phyloP scores from a whole-genome alignment of 176 grass and related monocot species.

The Saccharum spontaneum region DNA sequence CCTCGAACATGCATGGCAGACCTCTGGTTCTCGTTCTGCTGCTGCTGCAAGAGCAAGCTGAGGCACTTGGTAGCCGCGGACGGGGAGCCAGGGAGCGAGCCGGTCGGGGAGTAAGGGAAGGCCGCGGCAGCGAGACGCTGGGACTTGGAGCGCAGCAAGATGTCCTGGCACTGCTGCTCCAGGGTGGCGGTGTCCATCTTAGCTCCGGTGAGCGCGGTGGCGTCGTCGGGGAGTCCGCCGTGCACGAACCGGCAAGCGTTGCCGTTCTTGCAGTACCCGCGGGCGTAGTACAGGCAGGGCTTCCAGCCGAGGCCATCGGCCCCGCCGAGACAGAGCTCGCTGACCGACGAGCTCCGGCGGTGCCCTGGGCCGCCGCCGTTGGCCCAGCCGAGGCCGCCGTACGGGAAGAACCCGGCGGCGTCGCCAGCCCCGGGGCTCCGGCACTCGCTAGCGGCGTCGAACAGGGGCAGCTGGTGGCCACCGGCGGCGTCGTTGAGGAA shows the following conservation, averaged over 20 bases:
- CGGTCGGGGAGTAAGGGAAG: constrained; percentile 81
- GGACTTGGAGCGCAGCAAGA: constrained; percentile 81
- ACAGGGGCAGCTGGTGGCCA: constrained; percentile 33
- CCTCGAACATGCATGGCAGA: not conserved
- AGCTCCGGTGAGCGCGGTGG: not conserved
- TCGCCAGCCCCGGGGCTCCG: constrained; percentile 35
- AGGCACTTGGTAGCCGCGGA: constrained; percentile 75
- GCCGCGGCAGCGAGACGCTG: constrained; percentile 51
- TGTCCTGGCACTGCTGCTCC: constrained; percentile 76
- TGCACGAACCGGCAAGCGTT: constrained; percentile 81
- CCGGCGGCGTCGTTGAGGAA: constrained; percentile 52
- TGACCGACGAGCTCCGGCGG: constrained; percentile 78
- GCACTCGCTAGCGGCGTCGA: constrained; percentile 43
- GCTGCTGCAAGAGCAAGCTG: constrained; percentile 79
- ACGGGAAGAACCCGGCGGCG: constrained; percentile 28
- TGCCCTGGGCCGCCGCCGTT: constrained; percentile 45
- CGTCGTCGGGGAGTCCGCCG: constrained; percentile 63
- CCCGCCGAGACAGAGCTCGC: constrained; percentile 74
- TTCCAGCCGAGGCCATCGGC: constrained; percentile 65
- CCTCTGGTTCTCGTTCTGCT: constrained; percentile 94
- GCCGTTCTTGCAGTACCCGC: constrained; percentile 97
- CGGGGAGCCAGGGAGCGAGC: constrained; percentile 64
- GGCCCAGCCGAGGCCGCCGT: constrained; percentile 28
- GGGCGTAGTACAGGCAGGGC: constrained; percentile 88
- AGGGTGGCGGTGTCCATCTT: constrained; percentile 45